Percentiles rank a stretch among this genome's conserved stretches.
These are phyloP conservation scores for Blumeriella jaapii DNA, from an alignment of 2,329 filamentous ascomycete species.

Conservation along the genomic window DNA sequence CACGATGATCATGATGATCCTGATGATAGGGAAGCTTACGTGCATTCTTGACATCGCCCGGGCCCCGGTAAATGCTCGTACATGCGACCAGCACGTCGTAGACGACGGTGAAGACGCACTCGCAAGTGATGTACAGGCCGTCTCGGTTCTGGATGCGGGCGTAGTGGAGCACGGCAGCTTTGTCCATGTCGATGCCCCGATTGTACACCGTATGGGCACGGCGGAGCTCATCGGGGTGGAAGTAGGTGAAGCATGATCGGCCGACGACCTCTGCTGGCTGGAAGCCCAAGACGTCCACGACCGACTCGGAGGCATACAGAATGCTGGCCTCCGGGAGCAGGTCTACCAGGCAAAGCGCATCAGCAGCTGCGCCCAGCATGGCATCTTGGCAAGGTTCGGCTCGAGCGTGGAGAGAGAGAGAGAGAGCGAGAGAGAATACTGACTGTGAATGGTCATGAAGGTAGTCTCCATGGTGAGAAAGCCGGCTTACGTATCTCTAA, in stretches of 20 bases:
- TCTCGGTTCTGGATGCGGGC: constrained; percentile 57
- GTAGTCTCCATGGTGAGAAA: constrained; percentile 60
- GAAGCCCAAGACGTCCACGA: constrained; percentile 74
- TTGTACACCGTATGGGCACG: constrained; percentile 63
- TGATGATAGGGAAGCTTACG: constrained; percentile 43
- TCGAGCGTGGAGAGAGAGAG: no score
- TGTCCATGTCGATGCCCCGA: constrained; percentile 66
- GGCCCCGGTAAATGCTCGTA: constrained; percentile 66
- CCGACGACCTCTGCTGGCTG: constrained; percentile 64
- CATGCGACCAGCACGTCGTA: constrained; percentile 81
- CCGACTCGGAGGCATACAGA: constrained; percentile 73
- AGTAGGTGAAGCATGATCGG: constrained; percentile 74
- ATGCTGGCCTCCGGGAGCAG: constrained; percentile 65
- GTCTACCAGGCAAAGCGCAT: constrained; percentile 37
- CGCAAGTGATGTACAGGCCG: constrained; percentile 66
- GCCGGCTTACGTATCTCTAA: constrained; percentile 28
- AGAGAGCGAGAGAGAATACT: constrained; percentile 29
- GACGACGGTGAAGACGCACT: constrained; percentile 82
- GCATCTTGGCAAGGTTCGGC: no score
- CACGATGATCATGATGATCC: no score
- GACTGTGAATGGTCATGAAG: constrained; percentile 86
- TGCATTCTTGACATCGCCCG: constrained; percentile 54
- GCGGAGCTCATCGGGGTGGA: constrained; percentile 70
- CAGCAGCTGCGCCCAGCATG: no score
- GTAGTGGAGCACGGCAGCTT: constrained; percentile 75